Conservation (phyloP, 2,329 filamentous ascomycete species). For the Lachnellula arida region DNA sequence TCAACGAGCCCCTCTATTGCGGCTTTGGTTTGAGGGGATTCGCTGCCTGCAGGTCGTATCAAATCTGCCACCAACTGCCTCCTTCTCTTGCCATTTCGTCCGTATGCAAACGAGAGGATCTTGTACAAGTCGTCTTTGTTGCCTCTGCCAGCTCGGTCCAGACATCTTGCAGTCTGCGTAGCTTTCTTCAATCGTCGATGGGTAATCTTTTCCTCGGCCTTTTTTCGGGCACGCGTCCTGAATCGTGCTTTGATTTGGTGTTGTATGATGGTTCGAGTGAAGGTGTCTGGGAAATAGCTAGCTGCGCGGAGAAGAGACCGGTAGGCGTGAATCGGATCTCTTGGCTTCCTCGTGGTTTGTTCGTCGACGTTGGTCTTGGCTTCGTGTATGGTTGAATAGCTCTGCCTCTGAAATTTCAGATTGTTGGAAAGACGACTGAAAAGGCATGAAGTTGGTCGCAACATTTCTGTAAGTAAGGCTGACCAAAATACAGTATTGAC, state of each 20-base stretch:
- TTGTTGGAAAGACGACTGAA: neutral
- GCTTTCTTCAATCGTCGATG: slow-evolving; percentile 35
- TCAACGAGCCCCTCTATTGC: slow-evolving; percentile 35
- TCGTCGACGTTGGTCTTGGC: neutral
- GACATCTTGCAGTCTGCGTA: slow-evolving; percentile 39
- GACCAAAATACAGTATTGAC: too few species aligned
- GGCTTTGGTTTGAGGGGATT: slow-evolving; percentile 38
- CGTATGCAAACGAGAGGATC: slow-evolving; percentile 48
- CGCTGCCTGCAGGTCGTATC: slow-evolving; percentile 27
- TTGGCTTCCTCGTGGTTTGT: too few species aligned
- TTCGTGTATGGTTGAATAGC: neutral
- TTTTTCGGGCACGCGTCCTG: slow-evolving; percentile 23
- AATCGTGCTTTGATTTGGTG: slow-evolving; percentile 44
- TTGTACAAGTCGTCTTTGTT: slow-evolving; percentile 42
- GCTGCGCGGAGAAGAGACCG: slow-evolving; percentile 56
- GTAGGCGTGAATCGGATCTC: slow-evolving; percentile 41
- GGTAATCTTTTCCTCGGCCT: neutral
- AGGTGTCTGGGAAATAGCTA: slow-evolving; percentile 51
- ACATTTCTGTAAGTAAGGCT: neutral
- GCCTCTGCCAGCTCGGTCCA: slow-evolving; percentile 52
- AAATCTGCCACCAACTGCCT: slow-evolving; percentile 43
- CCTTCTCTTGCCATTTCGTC: slow-evolving; percentile 47
- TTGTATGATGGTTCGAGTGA: slow-evolving; percentile 43
- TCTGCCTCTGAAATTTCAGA: neutral
- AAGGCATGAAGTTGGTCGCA: neutral